A percentile compares a stretch with the other conserved stretches of the same genome.
Evolutionary conservation across 2,329 filamentous ascomycete species (phyloP).

Genomic region (Plectosphaerella cucumerina): DNA sequence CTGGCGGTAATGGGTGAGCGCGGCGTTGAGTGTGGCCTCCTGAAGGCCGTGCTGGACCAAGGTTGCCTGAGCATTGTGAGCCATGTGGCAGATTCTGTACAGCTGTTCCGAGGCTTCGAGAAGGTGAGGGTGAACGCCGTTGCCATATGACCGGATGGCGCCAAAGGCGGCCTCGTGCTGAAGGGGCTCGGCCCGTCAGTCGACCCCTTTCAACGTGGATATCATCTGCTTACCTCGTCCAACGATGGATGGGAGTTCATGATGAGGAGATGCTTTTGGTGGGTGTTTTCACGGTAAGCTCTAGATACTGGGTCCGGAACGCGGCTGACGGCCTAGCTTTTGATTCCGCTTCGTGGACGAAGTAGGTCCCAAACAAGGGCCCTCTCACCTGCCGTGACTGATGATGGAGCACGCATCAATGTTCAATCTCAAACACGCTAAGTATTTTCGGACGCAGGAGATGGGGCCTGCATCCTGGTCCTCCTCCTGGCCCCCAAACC

Average conservation of each 20-base stretch:
- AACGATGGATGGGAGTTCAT: neutral
- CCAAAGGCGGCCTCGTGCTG: neutral
- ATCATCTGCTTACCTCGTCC: neutral
- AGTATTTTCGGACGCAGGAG: neutral
- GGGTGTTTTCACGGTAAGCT: neutral
- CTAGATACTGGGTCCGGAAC: too few relatives aligned
- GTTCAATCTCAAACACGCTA: constrained; percentile 1
- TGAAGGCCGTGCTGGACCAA: neutral
- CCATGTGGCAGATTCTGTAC: neutral
- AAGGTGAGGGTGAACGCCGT: neutral
- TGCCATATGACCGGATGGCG: neutral
- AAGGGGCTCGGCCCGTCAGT: neutral
- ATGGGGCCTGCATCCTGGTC: neutral
- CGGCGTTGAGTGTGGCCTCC: neutral
- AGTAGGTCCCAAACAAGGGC: neutral
- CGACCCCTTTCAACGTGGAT: neutral
- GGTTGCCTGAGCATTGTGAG: neutral
- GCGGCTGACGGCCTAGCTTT: neutral
- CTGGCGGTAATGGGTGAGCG: neutral
- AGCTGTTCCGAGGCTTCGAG: neutral
- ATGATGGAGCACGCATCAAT: neutral
- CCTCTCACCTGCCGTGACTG: neutral
- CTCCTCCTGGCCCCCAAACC: neutral
- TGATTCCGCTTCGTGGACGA: neutral
- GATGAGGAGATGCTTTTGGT: neutral